These are phyloP conservation scores for Venturiaceae sp. DNA, from an alignment of 2,329 filamentous ascomycete species.

Conservation along the genomic window DNA sequence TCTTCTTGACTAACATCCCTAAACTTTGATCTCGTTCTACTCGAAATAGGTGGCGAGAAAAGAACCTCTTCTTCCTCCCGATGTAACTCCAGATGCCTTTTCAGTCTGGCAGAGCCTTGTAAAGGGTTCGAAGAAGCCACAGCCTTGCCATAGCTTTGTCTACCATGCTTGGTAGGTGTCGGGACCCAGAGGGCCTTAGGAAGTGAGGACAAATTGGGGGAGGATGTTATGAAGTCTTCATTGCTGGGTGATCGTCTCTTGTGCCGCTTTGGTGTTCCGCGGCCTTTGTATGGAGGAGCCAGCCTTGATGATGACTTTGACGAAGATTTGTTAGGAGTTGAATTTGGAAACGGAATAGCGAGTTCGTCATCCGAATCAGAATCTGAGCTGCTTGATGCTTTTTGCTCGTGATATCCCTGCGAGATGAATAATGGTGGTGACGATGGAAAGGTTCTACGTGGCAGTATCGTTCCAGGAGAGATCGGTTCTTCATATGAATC, in stretches of 20 bases:
- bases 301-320: background rate
- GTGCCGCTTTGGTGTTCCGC: background rate
- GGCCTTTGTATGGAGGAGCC: background rate
- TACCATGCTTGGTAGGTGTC: background rate
- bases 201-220: too few relatives aligned
- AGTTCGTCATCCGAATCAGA: background rate
- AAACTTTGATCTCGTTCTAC: background rate
- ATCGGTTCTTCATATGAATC: too few relatives aligned
- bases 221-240: background rate
- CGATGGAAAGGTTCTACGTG: too few relatives aligned
- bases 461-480: too few relatives aligned
- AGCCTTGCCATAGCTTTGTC: background rate
- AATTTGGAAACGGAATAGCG: background rate
- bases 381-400: background rate
- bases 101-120: background rate
- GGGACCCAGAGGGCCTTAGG: background rate
- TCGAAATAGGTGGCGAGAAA: background rate
- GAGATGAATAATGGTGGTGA: too few relatives aligned
- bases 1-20: background rate
- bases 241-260: background rate
- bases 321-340: background rate
- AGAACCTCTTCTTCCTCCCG: background rate
- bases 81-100: background rate
- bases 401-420: too few relatives aligned
- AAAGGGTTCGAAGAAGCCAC: background rate